Percentiles rank a stretch among this genome's conserved stretches.
These are phyloP conservation scores for Halenospora varia DNA, from an alignment of 495 filamentous ascomycete genomes.

Conservation along the genomic window DNA sequence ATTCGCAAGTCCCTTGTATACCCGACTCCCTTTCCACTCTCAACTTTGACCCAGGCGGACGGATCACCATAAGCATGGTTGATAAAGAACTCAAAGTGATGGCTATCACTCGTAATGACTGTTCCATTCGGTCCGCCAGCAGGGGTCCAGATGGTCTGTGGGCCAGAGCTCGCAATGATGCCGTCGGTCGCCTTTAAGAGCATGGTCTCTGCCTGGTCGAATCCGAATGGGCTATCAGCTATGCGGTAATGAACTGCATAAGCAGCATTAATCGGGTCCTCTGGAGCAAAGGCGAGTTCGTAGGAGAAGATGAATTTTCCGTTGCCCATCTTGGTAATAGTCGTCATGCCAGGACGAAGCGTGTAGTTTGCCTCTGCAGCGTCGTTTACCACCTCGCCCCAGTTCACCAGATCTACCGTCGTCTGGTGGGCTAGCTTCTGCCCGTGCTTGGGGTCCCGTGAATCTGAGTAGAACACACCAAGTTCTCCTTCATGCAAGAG, in stretches of 20 bases:
- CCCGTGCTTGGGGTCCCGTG: conserved; percentile 56
- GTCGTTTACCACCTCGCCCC: conserved; percentile 56
- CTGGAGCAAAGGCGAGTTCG: conserved; percentile 2
- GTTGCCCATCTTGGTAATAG: conserved; percentile 20
- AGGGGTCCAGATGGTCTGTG: conserved; percentile 49
- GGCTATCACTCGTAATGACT: conserved; percentile 51
- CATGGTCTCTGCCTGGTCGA: conserved; percentile 37
- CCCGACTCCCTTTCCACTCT: conserved; percentile 36
- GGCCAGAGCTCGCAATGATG: conserved; percentile 45
- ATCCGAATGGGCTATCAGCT: conserved; percentile 45
- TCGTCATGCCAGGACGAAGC: conserved; percentile 63
- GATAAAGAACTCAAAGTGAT: conserved; percentile 46
- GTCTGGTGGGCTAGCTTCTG: conserved; percentile 63
- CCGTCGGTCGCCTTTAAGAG: conserved; percentile 34
- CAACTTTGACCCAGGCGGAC: conserved; percentile 49
- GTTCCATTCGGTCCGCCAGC: conserved; percentile 51
- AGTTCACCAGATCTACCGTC: conserved; percentile 48
- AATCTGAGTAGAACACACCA: conserved; percentile 64
- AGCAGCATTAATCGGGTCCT: background rate
- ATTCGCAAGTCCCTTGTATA: conserved; percentile 48
- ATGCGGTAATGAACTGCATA: conserved; percentile 51
- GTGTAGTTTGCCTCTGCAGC: conserved; percentile 52
- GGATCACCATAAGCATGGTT: conserved; percentile 50
- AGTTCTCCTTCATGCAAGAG: conserved; percentile 49
- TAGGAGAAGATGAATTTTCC: conserved; percentile 11